A percentile compares a stretch with the other conserved stretches of the same genome.
phyloP scores from a whole-genome alignment of 148 eudicot species.

The Chenopodium formosanum region DNA sequence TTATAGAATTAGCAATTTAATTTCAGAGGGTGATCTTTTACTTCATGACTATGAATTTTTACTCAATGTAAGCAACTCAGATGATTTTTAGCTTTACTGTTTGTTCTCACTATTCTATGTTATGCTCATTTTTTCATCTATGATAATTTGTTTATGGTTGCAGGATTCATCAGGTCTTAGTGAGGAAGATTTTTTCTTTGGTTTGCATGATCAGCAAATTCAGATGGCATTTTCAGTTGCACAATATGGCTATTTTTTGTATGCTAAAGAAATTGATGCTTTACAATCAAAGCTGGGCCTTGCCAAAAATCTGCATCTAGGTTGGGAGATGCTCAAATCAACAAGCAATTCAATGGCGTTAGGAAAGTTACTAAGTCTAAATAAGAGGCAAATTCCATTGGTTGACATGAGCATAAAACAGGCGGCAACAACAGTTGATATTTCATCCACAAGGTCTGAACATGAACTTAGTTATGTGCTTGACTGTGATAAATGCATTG shows the following conservation, averaged over 20 bases:
- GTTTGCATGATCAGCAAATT: conserved; percentile 66
- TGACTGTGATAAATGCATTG: conserved; percentile 7
- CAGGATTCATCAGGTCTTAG: conserved; percentile 54
- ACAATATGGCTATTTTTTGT: conserved; percentile 74
- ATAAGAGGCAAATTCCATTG: conserved; percentile 22
- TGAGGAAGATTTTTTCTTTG: conserved; percentile 49
- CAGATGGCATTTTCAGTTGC: conserved; percentile 61
- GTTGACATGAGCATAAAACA: conserved; percentile 21
- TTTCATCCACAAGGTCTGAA: conserved; percentile 43
- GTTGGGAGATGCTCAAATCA: conserved; percentile 68
- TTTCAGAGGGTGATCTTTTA: conserved; percentile 77
- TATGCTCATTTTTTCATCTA: conserved; percentile 17
- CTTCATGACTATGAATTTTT: conserved; percentile 52
- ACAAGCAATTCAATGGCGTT: conserved; percentile 57
- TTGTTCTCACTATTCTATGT: background rate
- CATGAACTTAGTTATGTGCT: conserved; percentile 3
- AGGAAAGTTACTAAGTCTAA: conserved; percentile 62
- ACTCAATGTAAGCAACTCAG: conserved; percentile 17
- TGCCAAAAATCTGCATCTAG: conserved; percentile 43
- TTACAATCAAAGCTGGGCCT: conserved; percentile 44
- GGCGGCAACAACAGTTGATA: conserved; percentile 26
- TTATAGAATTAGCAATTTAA: conserved; percentile 55
- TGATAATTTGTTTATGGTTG: conserved; percentile 15
- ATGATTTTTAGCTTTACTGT: background rate
- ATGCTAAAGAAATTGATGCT: conserved; percentile 52